These are phyloP conservation scores for Termitomyces sp. DNA, from an alignment of 768 basidiomycete species.

Conservation along the genomic window DNA sequence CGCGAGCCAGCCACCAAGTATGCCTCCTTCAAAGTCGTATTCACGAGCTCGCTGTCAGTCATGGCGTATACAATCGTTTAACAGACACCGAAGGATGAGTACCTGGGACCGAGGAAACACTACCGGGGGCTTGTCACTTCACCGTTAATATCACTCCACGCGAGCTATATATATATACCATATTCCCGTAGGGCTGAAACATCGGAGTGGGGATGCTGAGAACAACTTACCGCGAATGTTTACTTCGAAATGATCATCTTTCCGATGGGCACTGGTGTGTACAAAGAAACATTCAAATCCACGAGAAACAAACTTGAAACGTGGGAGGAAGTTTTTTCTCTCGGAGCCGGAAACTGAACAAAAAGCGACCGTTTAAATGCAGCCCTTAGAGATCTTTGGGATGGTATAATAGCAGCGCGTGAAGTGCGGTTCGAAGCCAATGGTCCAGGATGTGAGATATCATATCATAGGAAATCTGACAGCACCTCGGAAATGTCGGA, in stretches of 20 bases:
- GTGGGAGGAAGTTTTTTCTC: not conserved
- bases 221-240: not conserved
- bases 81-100: not conserved
- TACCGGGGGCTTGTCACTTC: not conserved
- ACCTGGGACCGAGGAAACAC: not conserved
- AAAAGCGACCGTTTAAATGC: not conserved
- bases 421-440: not conserved
- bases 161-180: not conserved
- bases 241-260: not conserved
- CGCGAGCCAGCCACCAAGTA: not conserved
- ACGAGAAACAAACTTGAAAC: not conserved
- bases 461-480: too few relatives aligned
- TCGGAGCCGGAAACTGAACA: not conserved
- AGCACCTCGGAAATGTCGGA: too few relatives aligned
- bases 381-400: too few relatives aligned
- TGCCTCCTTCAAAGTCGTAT: not conserved
- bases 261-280: not conserved
- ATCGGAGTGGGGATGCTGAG: not conserved
- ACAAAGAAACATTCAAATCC: not conserved
- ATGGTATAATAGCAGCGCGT: too few relatives aligned
- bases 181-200: conserved; percentile 1
- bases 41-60: too few relatives aligned
- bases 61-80: not conserved
- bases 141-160: not conserved
- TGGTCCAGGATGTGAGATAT: not conserved